Conservation (phyloP, 768 basidiomycete species). For the Floccularia luteovirens region DNA sequence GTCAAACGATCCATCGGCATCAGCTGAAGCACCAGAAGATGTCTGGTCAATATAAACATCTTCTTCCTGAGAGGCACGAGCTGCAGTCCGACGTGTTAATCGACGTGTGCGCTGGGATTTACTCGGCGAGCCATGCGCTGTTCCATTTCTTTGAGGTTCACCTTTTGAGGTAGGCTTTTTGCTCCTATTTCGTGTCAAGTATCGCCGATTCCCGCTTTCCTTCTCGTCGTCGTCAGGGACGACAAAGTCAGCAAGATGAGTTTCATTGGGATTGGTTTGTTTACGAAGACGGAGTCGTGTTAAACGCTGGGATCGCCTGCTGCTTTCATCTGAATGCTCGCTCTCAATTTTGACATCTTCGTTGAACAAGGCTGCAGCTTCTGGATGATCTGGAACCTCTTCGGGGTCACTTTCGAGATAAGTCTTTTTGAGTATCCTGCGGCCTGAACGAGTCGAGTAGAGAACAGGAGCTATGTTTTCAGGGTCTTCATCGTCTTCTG, state of each 20-base stretch:
- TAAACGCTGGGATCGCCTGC: background rate
- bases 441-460: conserved; percentile 23
- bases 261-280: background rate
- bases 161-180: conserved; percentile 27
- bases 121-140: conserved; percentile 7
- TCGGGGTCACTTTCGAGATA: conserved; percentile 42
- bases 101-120: conserved; percentile 20
- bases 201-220: conserved; percentile 16
- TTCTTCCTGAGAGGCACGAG: conserved; percentile 27
- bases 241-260: conserved; percentile 22
- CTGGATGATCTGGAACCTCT: conserved; percentile 26
- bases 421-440: conserved; percentile 25
- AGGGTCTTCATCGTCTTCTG: conserved; percentile 14
- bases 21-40: conserved; percentile 40
- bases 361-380: conserved; percentile 17
- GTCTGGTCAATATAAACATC: conserved; percentile 40
- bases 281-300: background rate
- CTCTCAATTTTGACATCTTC: conserved; percentile 17
- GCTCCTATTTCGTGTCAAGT: conserved; percentile 29
- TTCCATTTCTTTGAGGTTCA: conserved; percentile 3
- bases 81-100: conserved; percentile 18
- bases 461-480: conserved; percentile 19
- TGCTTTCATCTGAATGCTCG: conserved; percentile 3
- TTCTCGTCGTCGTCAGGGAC: conserved; percentile 39
- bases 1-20: conserved; percentile 54